Evolutionary conservation across 352 stramenopile genomes (phyloP).

Genomic region (Aphanomyces euteiches): DNA sequence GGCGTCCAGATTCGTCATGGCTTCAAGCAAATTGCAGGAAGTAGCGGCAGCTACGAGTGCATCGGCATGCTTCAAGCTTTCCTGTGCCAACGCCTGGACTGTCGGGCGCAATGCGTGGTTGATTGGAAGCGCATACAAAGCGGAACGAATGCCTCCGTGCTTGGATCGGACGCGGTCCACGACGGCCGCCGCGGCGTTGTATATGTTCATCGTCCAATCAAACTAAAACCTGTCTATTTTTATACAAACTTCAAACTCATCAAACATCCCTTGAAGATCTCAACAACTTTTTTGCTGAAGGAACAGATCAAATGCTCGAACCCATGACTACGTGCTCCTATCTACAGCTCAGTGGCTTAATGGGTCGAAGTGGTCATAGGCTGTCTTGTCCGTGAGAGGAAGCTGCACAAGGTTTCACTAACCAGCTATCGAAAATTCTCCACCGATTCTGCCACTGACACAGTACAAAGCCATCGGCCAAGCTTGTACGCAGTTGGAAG

Average conservation of each 20-base stretch:
- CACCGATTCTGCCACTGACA: too few relatives aligned
- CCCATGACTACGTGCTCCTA: too few relatives aligned
- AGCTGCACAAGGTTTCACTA: too few relatives aligned
- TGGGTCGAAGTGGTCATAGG: too few relatives aligned
- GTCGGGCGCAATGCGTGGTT: conserved; percentile 20
- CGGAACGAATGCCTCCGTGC: conserved; percentile 23
- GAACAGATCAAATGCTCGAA: background rate
- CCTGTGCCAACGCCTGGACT: conserved; percentile 23
- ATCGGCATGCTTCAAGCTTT: conserved; percentile 28
- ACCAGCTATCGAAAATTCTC: too few relatives aligned
- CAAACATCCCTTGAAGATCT: background rate
- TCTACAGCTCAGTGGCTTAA: too few relatives aligned
- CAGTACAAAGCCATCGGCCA: too few relatives aligned
- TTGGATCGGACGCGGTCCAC: conserved; percentile 28
- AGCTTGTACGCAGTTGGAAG: too few relatives aligned
- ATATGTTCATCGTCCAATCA: conserved; percentile 29
- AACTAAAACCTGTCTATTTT: conserved; percentile 2
- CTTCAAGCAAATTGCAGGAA: conserved; percentile 4
- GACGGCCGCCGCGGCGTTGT: conserved; percentile 27
- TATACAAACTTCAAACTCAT: background rate
- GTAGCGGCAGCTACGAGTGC: conserved; percentile 16
- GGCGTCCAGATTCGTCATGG: conserved; percentile 10
- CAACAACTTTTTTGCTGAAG: background rate
- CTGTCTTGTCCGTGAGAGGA: too few relatives aligned
- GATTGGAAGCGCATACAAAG: conserved; percentile 28